These are phyloP conservation scores for Pseudogymnoascus destructans DNA, from an alignment of 2,329 filamentous ascomycete species.

Conservation along the genomic window DNA sequence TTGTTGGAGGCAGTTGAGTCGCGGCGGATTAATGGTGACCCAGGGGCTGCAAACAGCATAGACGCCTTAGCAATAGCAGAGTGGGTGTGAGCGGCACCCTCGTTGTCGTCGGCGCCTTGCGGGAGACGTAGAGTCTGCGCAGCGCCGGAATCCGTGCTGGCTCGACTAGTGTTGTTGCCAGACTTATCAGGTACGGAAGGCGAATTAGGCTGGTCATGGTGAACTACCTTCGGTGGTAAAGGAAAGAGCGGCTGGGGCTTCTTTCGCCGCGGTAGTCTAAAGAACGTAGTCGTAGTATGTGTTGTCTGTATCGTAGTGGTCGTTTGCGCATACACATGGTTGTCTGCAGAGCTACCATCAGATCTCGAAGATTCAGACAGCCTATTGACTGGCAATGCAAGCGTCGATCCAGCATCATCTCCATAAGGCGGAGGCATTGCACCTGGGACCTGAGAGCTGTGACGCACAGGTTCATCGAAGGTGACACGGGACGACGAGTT, in stretches of 20 bases:
- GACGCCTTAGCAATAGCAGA: slow-evolving; percentile 19
- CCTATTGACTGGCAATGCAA: slow-evolving; percentile 51
- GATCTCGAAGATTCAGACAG: slow-evolving; percentile 82
- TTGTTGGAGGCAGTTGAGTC: slow-evolving; percentile 45
- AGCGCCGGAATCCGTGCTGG: background rate
- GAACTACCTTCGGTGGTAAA: slow-evolving; percentile 58
- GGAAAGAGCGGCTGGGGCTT: slow-evolving; percentile 70
- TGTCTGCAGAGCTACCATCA: slow-evolving; percentile 66
- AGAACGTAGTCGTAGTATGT: slow-evolving; percentile 59
- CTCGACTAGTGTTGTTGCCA: background rate
- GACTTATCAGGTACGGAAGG: background rate
- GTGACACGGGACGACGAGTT: slow-evolving; percentile 34
- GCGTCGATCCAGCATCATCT: slow-evolving; percentile 46
- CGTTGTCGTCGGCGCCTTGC: background rate
- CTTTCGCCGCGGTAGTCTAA: slow-evolving; percentile 66
- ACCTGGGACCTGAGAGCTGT: slow-evolving; percentile 33
- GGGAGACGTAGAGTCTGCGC: background rate
- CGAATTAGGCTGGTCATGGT: background rate
- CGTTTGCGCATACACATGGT: slow-evolving; percentile 42
- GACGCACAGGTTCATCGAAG: slow-evolving; percentile 47
- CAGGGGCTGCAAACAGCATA: slow-evolving; percentile 27
- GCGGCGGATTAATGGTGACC: slow-evolving; percentile 39
- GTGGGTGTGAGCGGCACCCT: slow-evolving; percentile 11
- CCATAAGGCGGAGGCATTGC: slow-evolving; percentile 43
- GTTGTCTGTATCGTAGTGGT: slow-evolving; percentile 51